phyloP scores from a whole-genome alignment of 1,139 yeast genomes.

The Suhomyces maxii region DNA sequence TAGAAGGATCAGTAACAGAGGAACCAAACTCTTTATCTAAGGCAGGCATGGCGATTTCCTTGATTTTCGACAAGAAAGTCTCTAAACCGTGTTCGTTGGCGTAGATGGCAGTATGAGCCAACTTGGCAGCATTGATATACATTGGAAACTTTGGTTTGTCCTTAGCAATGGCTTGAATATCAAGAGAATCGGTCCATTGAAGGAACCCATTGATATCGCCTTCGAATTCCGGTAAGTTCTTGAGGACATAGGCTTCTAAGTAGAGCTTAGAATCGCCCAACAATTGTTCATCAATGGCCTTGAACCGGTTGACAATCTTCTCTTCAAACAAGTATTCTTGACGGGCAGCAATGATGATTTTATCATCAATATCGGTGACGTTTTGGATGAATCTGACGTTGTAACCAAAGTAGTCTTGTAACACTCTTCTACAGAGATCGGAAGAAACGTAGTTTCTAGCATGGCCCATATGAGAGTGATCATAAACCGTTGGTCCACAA shows the following conservation, averaged over 20 bases:
- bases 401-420: conserved; percentile 90
- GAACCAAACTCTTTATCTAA: conserved; percentile 75
- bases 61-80: conserved; percentile 51
- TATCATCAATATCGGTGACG: conserved; percentile 97
- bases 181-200: conserved; percentile 52
- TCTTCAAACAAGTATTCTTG: conserved; percentile 76
- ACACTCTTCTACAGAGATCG: conserved; percentile 85
- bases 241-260: conserved; percentile 49
- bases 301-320: conserved; percentile 41
- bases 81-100: conserved; percentile 14
- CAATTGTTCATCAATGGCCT: conserved; percentile 37
- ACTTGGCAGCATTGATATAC: conserved; percentile 67
- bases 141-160: conserved; percentile 81
- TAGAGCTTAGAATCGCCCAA: conserved; percentile 41
- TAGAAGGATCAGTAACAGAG: conserved; percentile 76
- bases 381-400: conserved; percentile 86
- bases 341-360: conserved; percentile 91
- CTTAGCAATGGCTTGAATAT: conserved; percentile 50
- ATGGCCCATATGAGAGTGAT: conserved; percentile 98
- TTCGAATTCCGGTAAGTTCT: conserved; percentile 54
- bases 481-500: conserved; percentile 99
- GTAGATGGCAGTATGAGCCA: conserved; percentile 50
- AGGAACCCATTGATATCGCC: conserved; percentile 39
- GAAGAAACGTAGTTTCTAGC: conserved; percentile 95
- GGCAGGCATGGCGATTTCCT: conserved; percentile 72